Conservation (phyloP, 306 rosid species). For the Inga oerstediana region DNA sequence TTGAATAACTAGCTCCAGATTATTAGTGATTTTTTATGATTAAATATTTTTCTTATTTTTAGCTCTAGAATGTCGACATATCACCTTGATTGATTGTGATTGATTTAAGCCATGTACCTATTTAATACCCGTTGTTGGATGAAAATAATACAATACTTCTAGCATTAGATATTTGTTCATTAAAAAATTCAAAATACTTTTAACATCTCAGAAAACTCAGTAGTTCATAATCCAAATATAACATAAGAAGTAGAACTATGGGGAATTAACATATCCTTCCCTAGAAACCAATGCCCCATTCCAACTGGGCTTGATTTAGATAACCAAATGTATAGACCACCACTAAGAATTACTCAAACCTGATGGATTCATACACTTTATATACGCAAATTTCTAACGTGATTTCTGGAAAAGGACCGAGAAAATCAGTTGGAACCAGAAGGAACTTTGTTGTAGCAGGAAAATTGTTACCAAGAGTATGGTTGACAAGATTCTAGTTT, state of each 20-base stretch:
- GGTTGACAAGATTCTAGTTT: constrained; percentile 48
- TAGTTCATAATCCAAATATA: neutral
- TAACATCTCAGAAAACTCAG: neutral
- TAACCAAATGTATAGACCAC: neutral
- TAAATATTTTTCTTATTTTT: too few relatives aligned
- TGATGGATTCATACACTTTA: constrained; percentile 25
- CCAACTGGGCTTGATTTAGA: neutral
- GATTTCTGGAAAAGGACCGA: constrained; percentile 34
- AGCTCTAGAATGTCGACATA: too few relatives aligned
- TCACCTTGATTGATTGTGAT: too few relatives aligned
- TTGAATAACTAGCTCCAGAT: too few relatives aligned
- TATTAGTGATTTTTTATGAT: too few relatives aligned
- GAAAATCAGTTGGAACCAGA: constrained; percentile 50
- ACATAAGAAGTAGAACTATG: neutral
- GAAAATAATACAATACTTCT: too few relatives aligned
- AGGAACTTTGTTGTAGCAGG: constrained; percentile 42
- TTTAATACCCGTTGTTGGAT: too few relatives aligned
- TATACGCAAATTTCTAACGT: constrained; percentile 49
- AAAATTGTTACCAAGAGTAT: constrained; percentile 30
- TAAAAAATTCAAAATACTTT: neutral
- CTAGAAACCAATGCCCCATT: neutral
- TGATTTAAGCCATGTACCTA: too few relatives aligned
- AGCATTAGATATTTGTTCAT: too few relatives aligned
- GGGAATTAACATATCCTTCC: neutral
- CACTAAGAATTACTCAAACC: neutral